phyloP scores from a whole-genome alignment of 257 asterid genomes.

The Craterostigma plantagineum region DNA sequence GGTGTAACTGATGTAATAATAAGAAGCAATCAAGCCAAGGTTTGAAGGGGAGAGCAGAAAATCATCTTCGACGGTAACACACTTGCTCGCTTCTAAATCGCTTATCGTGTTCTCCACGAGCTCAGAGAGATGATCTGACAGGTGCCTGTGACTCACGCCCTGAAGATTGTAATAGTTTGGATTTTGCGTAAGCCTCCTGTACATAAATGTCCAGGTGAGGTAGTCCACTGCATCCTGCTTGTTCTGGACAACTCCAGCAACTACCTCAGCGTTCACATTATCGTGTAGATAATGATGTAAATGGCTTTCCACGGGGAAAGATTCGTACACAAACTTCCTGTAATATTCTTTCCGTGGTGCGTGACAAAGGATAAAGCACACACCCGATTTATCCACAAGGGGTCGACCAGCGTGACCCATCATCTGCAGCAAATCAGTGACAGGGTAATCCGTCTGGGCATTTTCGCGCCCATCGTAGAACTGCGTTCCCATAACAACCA shows the following conservation, averaged over 20 bases:
- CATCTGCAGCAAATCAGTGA: constrained; percentile 45
- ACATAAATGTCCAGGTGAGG: constrained; percentile 45
- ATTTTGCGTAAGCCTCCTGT: constrained; percentile 39
- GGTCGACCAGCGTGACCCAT: constrained; percentile 63
- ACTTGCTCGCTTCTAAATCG: constrained; percentile 38
- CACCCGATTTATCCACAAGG: constrained; percentile 34
- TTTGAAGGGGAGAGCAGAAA: constrained; percentile 23
- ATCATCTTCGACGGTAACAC: constrained; percentile 25
- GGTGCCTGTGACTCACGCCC: constrained; percentile 47
- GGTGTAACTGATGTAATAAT: constrained; percentile 39
- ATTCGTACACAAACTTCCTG: constrained; percentile 36
- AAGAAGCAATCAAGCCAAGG: constrained; percentile 41
- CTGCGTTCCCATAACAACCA: constrained; percentile 55
- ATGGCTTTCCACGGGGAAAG: constrained; percentile 49
- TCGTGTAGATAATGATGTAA: constrained; percentile 48
- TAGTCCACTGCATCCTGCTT: constrained; percentile 54
- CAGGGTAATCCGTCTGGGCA: constrained; percentile 44
- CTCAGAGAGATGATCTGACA: constrained; percentile 47
- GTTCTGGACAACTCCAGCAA: constrained; percentile 38
- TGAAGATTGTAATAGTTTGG: constrained; percentile 46
- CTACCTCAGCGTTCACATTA: constrained; percentile 43
- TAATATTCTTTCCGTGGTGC: constrained; percentile 48
- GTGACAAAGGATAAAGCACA: constrained; percentile 45
- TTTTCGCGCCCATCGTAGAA: constrained; percentile 44
- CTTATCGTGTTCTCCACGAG: constrained; percentile 36